A percentile compares a stretch with the other conserved stretches of the same genome.
Evolutionary conservation across 345 rosid genomes (phyloP).

Genomic region (Brassica napus): Da-Ae NC_063435.1:10667501-10668000

Average conservation of each 20-base stretch:
- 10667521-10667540: background rate
- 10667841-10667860: constrained; percentile 45
- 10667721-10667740: constrained; percentile 3
- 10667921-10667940: constrained; percentile 78
- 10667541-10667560: background rate
- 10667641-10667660: background rate
- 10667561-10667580: constrained; percentile 15
- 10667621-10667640: background rate
- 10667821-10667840: background rate
- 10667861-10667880: constrained; percentile 52
- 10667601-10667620: constrained; percentile 20
- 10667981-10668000: no score
- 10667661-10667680: constrained; percentile 23
- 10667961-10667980: background rate
- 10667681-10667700: constrained; percentile 38
- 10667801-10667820: background rate
- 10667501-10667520: constrained; percentile 12
- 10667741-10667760: constrained; percentile 26
- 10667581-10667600: constrained; percentile 23
- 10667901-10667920: constrained; percentile 68
- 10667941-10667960: background rate
- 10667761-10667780: background rate
- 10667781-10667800: background rate
- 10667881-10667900: constrained; percentile 82
- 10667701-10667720: constrained; percentile 24